Evolutionary conservation across 352 stramenopile species (phyloP).

Genomic region (Globisporangium abappressorium): DNA sequence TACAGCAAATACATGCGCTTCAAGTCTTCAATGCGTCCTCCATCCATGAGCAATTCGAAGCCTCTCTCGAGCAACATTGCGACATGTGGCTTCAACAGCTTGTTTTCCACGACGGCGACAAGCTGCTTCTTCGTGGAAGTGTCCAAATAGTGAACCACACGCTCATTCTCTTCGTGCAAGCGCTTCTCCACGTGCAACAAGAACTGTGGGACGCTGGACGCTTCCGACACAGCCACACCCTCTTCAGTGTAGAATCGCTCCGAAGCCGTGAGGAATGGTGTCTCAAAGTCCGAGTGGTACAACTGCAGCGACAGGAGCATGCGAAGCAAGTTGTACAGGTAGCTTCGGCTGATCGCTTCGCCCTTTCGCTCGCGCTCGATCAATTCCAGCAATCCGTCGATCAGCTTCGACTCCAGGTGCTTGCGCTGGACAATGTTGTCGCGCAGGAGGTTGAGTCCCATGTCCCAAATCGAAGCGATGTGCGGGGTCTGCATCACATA

Average conservation of each 20-base stretch:
- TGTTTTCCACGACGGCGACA: slow-evolving; percentile 68
- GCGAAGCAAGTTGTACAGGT: slow-evolving; percentile 75
- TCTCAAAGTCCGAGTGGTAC: slow-evolving; percentile 86
- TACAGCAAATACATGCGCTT: slow-evolving; percentile 87
- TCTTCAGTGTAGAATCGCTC: slow-evolving; percentile 86
- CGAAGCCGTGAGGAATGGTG: slow-evolving; percentile 82
- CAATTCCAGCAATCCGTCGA: slow-evolving; percentile 73
- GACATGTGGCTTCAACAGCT: slow-evolving; percentile 85
- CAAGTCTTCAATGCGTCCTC: slow-evolving; percentile 75
- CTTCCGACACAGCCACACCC: slow-evolving; percentile 56
- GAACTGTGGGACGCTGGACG: slow-evolving; percentile 78
- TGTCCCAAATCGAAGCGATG: slow-evolving; percentile 89
- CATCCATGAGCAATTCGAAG: slow-evolving; percentile 87
- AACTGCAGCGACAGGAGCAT: slow-evolving; percentile 86
- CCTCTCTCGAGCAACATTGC: slow-evolving; percentile 78
- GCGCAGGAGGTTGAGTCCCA: slow-evolving; percentile 79
- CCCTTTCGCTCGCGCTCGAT: slow-evolving; percentile 88
- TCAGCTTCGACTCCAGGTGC: slow-evolving; percentile 63
- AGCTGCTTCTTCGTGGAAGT: slow-evolving; percentile 71
- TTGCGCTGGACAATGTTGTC: slow-evolving; percentile 52
- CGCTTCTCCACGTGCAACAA: slow-evolving; percentile 86
- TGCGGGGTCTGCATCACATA: slow-evolving; percentile 86
- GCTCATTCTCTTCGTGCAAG: slow-evolving; percentile 77
- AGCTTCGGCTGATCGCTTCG: slow-evolving; percentile 80
- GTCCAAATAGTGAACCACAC: slow-evolving; percentile 74